Evolutionary conservation across 2,329 filamentous ascomycete genomes (phyloP), one percentile per base, ranked within the genome.

Genomic region (Alternaria infectoria): DNA sequence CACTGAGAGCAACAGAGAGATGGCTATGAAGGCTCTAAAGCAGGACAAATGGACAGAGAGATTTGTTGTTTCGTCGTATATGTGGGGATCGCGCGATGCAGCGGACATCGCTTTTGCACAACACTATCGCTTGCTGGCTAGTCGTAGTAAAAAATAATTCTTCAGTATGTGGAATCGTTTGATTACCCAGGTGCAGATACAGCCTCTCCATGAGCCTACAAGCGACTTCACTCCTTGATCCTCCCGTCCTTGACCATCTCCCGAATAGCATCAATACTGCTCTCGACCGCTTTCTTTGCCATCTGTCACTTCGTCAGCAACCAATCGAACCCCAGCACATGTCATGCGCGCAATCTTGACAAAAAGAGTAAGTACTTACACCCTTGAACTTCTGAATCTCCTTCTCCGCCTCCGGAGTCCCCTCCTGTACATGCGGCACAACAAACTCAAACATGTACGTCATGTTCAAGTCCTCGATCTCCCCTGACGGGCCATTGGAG

Each of bases 361-460:
- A 5, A 5, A 44, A 30, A 51, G 19, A 25, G 9, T 10, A 40
- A 9, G 15, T 40, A 52, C 72, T 69, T 59, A 76, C 75, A 4
- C 47, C 67, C 50, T 74, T 74, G 5, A 76, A 28, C 55, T 64
- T 74, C 60, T 73, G 64, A 15, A 59, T 51, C 58, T 78, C 62
- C 62, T 75, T 63, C 58, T 72, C 70, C 13, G 70, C 68, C 73
- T 81, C 79, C 13, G 76, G 74, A 30, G 74, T 78, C 32, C 76
- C 78, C 47, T 76, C 75, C 30, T 76, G 52, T 4, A 83, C 64
- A 46, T 80, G 62, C 1, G 77, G 76, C 49, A 80, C 66, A 17
- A 70, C 67, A 70, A 80, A 81, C 62, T 84, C 80, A 69, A 85
- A 85, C 21, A 77, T 79, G 64, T 83, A 85, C 12, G 82, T 85